These are phyloP conservation scores for Breviolum minutum DNA, from an alignment of 73 alveolate species.

Conservation along the genomic window DNA sequence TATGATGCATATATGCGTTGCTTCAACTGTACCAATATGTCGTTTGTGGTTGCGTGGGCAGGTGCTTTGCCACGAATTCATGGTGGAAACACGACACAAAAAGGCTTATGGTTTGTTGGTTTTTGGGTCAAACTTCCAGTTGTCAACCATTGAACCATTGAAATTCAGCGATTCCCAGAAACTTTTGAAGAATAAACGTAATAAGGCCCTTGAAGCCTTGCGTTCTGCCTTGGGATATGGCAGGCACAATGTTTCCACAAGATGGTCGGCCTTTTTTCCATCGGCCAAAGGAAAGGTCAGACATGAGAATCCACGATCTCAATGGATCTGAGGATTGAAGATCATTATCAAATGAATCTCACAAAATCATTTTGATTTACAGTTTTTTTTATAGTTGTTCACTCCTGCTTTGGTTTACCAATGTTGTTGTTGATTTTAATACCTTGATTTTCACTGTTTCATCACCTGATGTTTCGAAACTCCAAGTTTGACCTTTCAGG, in stretches of 20 bases:
- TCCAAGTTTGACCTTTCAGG: background rate
- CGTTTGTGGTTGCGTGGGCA: background rate
- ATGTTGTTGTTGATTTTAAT: background rate
- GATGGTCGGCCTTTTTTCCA: conserved; percentile 2
- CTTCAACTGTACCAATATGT: too few relatives aligned
- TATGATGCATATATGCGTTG: too few relatives aligned
- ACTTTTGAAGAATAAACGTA: too few relatives aligned
- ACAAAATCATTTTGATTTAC: background rate
- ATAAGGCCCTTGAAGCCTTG: too few relatives aligned
- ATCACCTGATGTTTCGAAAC: background rate
- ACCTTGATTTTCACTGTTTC: background rate
- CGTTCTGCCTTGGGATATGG: background rate
- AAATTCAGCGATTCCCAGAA: too few relatives aligned
- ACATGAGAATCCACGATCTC: background rate
- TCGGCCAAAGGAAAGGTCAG: background rate
- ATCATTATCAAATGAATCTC: background rate
- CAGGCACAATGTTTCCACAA: background rate
- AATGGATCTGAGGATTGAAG: too few relatives aligned
- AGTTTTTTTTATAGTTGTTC: too few relatives aligned
- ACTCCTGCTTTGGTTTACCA: too few relatives aligned
- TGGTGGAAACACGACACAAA: conserved; percentile 18
- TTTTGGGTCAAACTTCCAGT: too few relatives aligned
- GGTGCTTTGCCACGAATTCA: conserved; percentile 10
- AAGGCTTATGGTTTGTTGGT: background rate
- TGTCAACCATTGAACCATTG: too few relatives aligned